Evolutionary conservation across 208 protist genomes (phyloP).

Genomic region (Entamoeba dispar): DNA sequence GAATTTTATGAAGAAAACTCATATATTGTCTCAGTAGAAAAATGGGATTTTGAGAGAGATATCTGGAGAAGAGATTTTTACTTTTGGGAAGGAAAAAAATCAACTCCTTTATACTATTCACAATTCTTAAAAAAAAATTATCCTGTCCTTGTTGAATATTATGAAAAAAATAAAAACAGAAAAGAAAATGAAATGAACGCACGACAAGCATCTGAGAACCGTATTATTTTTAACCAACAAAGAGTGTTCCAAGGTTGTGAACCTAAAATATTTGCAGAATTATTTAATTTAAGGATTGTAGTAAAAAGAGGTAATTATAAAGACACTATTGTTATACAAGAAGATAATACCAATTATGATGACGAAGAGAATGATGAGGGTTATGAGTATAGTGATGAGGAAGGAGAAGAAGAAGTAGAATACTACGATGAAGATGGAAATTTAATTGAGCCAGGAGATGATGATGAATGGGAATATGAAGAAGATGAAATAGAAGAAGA

Average conservation of each 20-base stretch:
- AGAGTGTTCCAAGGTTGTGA: neutral
- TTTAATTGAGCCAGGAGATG: too few species aligned
- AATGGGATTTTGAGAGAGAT: neutral
- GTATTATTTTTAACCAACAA: neutral
- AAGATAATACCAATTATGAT: neutral
- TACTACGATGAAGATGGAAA: too few species aligned
- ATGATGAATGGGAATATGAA: neutral
- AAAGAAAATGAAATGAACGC: neutral
- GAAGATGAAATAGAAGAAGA: neutral
- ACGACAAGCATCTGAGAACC: neutral
- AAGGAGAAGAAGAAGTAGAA: neutral
- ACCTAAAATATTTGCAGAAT: neutral
- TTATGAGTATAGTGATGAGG: neutral
- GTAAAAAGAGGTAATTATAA: neutral
- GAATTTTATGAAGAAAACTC: neutral
- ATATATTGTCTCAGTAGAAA: neutral
- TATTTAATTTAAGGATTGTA: neutral
- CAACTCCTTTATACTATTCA: neutral
- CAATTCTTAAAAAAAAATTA: neutral
- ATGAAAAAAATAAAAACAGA: neutral
- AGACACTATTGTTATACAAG: neutral
- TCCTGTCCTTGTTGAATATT: neutral
- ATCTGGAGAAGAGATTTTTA: neutral
- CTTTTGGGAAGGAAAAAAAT: neutral
- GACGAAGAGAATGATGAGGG: neutral